Evolutionary conservation across 768 basidiomycete genomes (phyloP), one percentile per base, ranked within the genome.

Genomic region (Tricholoma saponaceum): DNA sequence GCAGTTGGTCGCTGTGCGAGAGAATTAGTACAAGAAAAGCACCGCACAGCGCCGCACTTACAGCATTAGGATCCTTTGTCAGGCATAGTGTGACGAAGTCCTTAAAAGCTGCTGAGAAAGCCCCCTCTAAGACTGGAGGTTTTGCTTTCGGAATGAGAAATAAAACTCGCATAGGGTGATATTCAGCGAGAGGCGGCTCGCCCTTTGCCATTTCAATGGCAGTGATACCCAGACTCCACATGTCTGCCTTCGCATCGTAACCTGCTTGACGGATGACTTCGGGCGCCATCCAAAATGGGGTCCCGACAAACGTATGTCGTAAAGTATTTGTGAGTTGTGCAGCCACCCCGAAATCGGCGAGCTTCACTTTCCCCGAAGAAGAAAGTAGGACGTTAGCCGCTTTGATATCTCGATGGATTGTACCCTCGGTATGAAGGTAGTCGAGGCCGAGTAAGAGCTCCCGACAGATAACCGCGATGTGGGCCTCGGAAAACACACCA

Each of bases 341-440:
- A 6, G 97, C 96, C 22, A 99, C 97, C 60, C 97, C 97, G 67
- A 99, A 98, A 70, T 99, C 97, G 20, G 96, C 96, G 8, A 99
- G 85, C 72, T 99, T 98, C 70, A 98, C 96, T 69, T 87, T 90
- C 28, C 97, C 97, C 0, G 85, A 83, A 3, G 91, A 90, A 4
- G 92, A 93, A 25, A 98, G 82, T 5, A 98, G 80, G 54, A 99
- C 83, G 66, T 99, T 99, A 41, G 96, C 96, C 1, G 96, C 97
- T 70, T 99, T 99, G 81, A 99, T 98, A 67, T 99, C 97, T 47
- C 97, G 88, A 72, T 99, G 97, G 58, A 99, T 98, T 59, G 95
- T 98, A 54, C 91, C 88, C 69, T 98, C 92, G 16, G 83, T 82
- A 67, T 98, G 97, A n/a, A 98, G 85, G 70, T 99, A 99, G 58